Percentiles rank a stretch among this genome's conserved stretches.
Conservation (phyloP, 108 stramenopile genomes). For the Nannochloropsis gaditana region DNA sequence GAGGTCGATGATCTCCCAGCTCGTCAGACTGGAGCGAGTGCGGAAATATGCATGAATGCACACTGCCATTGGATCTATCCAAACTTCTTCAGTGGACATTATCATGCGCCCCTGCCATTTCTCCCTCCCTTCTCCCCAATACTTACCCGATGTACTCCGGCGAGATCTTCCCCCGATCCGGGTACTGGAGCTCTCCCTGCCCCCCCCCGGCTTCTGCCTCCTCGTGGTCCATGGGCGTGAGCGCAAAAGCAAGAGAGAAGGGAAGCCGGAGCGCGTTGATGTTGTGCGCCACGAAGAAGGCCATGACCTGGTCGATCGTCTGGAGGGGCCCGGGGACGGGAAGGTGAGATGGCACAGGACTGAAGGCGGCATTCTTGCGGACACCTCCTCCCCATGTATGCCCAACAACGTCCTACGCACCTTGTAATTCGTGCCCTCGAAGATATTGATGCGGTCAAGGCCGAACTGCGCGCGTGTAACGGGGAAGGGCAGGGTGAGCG, state of each 20-base stretch:
- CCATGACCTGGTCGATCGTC: background rate
- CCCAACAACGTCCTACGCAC: background rate
- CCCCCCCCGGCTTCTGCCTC: slow-evolving; percentile 19
- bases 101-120: background rate
- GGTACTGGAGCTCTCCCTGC: background rate
- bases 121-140: background rate
- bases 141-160: background rate
- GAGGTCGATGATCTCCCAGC: slow-evolving; percentile 9
- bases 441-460: background rate
- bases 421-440: slow-evolving; percentile 4
- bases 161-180: slow-evolving; percentile 15
- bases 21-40: background rate
- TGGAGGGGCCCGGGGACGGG: background rate
- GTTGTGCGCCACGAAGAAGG: background rate
- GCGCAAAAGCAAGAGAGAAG: background rate
- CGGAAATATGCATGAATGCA: too few relatives aligned
- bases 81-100: too few relatives aligned
- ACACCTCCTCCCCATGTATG: too few relatives aligned
- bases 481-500: too few relatives aligned
- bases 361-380: too few relatives aligned
- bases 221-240: background rate
- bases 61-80: too few relatives aligned
- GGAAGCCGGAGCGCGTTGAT: background rate
- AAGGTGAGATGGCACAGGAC: too few relatives aligned
- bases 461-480: background rate